Base-by-base conservation (phyloP, 495 filamentous ascomycete genomes). In the Aspergillus kassunensis region DNA sequence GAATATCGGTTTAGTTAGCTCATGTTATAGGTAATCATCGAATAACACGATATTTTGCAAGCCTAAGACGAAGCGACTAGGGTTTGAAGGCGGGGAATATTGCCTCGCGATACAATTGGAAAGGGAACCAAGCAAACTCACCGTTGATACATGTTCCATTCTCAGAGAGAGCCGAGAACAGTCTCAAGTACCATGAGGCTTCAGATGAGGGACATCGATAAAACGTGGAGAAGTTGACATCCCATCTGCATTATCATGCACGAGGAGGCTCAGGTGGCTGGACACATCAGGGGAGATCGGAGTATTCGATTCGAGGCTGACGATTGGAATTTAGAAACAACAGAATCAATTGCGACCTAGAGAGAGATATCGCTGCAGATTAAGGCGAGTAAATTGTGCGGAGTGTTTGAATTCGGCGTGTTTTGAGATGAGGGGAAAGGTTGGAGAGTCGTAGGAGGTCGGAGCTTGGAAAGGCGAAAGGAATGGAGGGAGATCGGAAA, bases 131-230 rank as follows among this genome's bases (percentile, higher is more conserved):
- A 27, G 15, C 16, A 24, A 9, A 61, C 72, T 68, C 63, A 77
- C 73, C 15, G 72, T 77, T 44, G 74, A 74, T 52, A 75, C 60
- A 70, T 75, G 70, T 61, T 76, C 73, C 74, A 77, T 77, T 42
- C 62, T 74, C 57, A 64, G 57, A 63, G 59, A 53, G 56, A 50
- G 62, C 62, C 51, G 60, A 49, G 53, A 56, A 61, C 50, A 66
- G 65, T 62, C 55, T 60, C 58, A 68, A 60, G 53, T 64, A 69
- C 63, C 64, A 62, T 63, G 61, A 63, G 67, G 63, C 63, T 70
- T 60, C n/a, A 74, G 58, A 66, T 67, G 64, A 56, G 59, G 57
- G 63, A 61, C 62, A 64, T 70, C 45, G 52, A 64, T 53, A 56
- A 54, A 54, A 55, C 52, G 60, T 58, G 62, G 48, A 49, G 46